Conservation (phyloP, 2,329 filamentous ascomycete species). For the Botrytis elliptica region DNA sequence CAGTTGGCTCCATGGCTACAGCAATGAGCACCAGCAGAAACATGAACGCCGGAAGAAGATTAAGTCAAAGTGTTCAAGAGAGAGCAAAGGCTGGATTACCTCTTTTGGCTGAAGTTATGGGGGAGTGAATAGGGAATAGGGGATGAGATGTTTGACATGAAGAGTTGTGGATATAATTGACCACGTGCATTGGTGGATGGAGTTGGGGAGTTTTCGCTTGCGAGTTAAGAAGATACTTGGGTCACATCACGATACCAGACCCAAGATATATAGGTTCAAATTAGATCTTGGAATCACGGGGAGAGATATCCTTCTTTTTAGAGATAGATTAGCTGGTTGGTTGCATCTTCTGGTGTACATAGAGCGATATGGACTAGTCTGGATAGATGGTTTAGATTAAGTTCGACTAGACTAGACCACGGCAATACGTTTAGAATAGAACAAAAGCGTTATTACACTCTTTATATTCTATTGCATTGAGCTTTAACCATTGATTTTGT, state of each 20-base stretch:
- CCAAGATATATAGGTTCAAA: background rate
- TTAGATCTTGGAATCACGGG: background rate
- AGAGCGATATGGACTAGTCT: background rate
- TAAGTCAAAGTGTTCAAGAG: constrained; percentile 35
- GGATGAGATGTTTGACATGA: background rate
- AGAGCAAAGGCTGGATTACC: constrained; percentile 32
- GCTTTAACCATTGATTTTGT: background rate
- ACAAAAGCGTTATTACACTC: background rate
- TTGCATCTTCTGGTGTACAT: background rate
- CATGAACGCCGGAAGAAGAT: constrained; percentile 33
- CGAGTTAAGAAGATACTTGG: constrained; percentile 2
- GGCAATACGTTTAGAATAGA: background rate
- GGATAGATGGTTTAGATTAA: background rate
- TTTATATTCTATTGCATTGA: background rate
- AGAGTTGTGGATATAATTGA: background rate
- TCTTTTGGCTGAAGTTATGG: constrained; percentile 31
- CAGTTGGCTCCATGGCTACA: constrained; percentile 30
- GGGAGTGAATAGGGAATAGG: background rate
- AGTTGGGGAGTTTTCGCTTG: constrained; percentile 9
- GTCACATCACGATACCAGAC: background rate
- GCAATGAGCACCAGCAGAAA: constrained; percentile 34
- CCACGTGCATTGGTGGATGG: constrained; percentile 3
- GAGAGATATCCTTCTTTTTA: constrained; percentile 4
- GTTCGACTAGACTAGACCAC: background rate
- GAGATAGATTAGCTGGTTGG: background rate